phyloP scores from a whole-genome alignment of 345 rosid species.

The Camelina sativa region DNA sequence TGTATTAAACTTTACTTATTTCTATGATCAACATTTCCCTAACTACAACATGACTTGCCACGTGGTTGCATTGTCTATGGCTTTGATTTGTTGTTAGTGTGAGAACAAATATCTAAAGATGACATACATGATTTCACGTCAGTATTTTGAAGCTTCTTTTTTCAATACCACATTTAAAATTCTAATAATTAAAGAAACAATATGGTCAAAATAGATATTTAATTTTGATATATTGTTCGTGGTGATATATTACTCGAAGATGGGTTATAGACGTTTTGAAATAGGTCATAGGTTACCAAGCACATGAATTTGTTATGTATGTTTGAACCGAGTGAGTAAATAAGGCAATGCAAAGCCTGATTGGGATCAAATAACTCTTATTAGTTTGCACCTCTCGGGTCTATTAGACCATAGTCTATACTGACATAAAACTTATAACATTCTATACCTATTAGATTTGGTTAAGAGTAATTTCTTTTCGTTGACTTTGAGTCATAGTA shows the following conservation, averaged over 20 bases:
- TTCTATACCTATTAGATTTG: neutral
- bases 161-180: neutral
- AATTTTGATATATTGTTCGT: neutral
- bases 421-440: too few relatives aligned
- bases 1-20: neutral
- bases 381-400: neutral
- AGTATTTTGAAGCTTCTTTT: neutral
- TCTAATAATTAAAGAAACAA: neutral
- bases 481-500: neutral
- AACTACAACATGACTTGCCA: slow-evolving; percentile 23
- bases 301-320: neutral
- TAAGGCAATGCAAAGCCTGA: too few relatives aligned
- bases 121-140: neutral
- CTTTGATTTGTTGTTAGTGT: neutral
- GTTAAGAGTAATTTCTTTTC: neutral
- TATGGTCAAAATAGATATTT: neutral
- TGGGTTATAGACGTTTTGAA: neutral
- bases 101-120: neutral
- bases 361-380: too few relatives aligned
- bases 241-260: neutral
- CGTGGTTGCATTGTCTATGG: neutral
- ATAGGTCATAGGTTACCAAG: neutral
- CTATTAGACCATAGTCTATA: too few relatives aligned
- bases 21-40: slow-evolving; percentile 23
- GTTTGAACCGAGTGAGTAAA: neutral